These are phyloP conservation scores for Pseudopyricularia cyperi DNA, from an alignment of 2,329 filamentous ascomycete genomes.

Conservation along the genomic window DNA sequence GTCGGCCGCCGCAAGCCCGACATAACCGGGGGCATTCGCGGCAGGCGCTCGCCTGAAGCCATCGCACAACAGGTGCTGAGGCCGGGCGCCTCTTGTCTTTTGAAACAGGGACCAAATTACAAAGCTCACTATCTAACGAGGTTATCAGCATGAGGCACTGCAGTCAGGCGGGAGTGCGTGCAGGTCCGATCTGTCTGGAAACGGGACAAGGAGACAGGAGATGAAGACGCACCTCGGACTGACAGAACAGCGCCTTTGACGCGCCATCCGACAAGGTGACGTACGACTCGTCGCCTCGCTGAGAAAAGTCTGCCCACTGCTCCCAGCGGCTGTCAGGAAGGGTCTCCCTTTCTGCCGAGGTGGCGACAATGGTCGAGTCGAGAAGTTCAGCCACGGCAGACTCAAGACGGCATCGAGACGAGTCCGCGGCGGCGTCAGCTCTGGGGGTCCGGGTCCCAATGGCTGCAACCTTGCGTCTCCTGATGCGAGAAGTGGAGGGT, in stretches of 20 bases:
- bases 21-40: conserved; percentile 11
- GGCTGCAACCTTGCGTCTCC: conserved; percentile 41
- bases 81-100: conserved; percentile 31
- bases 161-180: neutral
- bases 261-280: conserved; percentile 36
- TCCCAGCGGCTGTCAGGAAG: conserved; percentile 28
- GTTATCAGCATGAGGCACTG: neutral
- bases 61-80: conserved; percentile 69
- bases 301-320: conserved; percentile 49
- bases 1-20: conserved; percentile 1
- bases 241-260: conserved; percentile 33
- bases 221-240: conserved; percentile 44
- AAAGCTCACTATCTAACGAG: conserved; percentile 57
- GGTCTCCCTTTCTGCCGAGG: conserved; percentile 17
- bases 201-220: neutral
- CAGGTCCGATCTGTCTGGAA: conserved; percentile 1
- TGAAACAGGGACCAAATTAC: conserved; percentile 67
- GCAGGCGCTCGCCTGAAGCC: conserved; percentile 50
- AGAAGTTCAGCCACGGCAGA: conserved; percentile 42
- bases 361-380: conserved; percentile 56
- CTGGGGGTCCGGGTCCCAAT: conserved; percentile 20
- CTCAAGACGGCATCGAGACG: conserved; percentile 16
- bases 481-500: conserved; percentile 50
- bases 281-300: conserved; percentile 44
- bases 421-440: conserved; percentile 4